Evolutionary conservation across 2,329 filamentous ascomycete species (phyloP).

Genomic region (Whalleya microplaca): DNA sequence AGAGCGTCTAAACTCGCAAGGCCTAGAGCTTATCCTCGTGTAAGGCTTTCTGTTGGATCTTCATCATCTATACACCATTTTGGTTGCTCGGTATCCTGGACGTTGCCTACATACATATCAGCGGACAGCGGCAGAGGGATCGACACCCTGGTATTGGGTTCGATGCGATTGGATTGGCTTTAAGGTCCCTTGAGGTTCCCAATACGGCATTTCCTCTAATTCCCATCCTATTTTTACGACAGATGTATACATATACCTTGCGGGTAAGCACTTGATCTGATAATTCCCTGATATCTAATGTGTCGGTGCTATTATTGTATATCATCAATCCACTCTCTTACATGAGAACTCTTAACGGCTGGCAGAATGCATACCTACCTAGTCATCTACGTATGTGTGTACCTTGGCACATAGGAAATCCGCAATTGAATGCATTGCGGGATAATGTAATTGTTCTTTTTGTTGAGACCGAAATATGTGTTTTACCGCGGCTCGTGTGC

Average conservation of each 20-base stretch:
- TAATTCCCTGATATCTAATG: neutral
- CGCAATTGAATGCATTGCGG: neutral
- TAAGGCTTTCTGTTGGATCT: too few relatives aligned
- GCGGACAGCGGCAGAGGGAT: slow-evolving; percentile 20
- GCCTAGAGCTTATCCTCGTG: too few relatives aligned
- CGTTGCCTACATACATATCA: slow-evolving; percentile 20
- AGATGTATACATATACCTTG: slow-evolving; percentile 1
- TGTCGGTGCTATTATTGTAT: too few relatives aligned
- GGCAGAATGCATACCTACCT: too few relatives aligned
- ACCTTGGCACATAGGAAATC: neutral
- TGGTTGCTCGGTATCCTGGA: neutral
- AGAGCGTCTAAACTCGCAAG: too few relatives aligned
- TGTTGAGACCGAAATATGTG: neutral
- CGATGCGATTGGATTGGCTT: slow-evolving; percentile 17
- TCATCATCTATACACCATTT: too few relatives aligned
- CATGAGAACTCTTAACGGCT: neutral
- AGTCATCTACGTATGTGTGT: neutral
- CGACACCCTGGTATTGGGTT: slow-evolving; percentile 15
- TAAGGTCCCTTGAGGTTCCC: slow-evolving; percentile 4
- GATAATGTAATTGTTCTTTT: neutral
- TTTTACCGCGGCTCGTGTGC: neutral
- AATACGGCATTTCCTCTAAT: slow-evolving; percentile 24
- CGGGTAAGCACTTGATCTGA: slow-evolving; percentile 16
- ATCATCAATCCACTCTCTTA: too few relatives aligned
- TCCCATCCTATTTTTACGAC: slow-evolving; percentile 17